Percentiles rank a stretch among this genome's conserved stretches.
Evolutionary conservation across 2,329 filamentous ascomycete genomes (phyloP).

Genomic region (Pezicula neosporulosa): DNA sequence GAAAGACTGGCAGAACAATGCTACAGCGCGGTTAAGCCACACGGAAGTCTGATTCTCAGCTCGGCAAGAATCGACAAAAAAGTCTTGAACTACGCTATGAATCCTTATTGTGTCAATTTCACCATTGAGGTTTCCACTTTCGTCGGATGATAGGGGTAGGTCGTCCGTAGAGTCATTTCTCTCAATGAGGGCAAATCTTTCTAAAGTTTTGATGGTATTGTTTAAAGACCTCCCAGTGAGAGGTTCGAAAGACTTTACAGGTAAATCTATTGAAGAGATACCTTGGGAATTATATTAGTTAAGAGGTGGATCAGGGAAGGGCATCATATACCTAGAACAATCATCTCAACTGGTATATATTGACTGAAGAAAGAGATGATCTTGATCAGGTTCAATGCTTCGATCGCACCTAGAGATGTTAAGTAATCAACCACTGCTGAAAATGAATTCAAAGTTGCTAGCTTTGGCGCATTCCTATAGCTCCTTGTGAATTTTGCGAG

Average conservation of each 20-base stretch:
- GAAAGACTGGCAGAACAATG: slow-evolving; percentile 48
- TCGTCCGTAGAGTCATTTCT: slow-evolving; percentile 37
- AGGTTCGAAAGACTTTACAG: slow-evolving; percentile 39
- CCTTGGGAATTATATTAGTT: slow-evolving; percentile 28
- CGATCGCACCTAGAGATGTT: slow-evolving; percentile 39
- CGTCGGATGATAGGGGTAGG: slow-evolving; percentile 31
- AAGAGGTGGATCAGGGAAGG: not conserved
- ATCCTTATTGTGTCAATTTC: slow-evolving; percentile 46
- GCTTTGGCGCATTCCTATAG: slow-evolving; percentile 51
- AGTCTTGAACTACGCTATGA: slow-evolving; percentile 49
- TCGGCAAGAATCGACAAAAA: slow-evolving; percentile 44
- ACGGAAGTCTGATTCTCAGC: slow-evolving; percentile 35
- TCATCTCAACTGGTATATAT: slow-evolving; percentile 62
- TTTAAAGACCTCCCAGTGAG: slow-evolving; percentile 29
- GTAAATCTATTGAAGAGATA: slow-evolving; percentile 42
- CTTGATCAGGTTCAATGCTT: slow-evolving; percentile 62
- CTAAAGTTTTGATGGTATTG: slow-evolving; percentile 46
- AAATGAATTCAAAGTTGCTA: slow-evolving; percentile 46
- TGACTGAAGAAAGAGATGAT: slow-evolving; percentile 63
- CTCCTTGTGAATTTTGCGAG: slow-evolving; percentile 57
- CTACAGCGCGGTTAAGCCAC: slow-evolving; percentile 46
- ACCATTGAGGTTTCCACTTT: slow-evolving; percentile 39
- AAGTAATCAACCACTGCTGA: slow-evolving; percentile 46
- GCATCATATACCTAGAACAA: slow-evolving; percentile 47
- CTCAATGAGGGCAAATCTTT: slow-evolving; percentile 48